Base-by-base conservation (phyloP, 257 asterid species). In the Anisodus acutangulus region DNA sequence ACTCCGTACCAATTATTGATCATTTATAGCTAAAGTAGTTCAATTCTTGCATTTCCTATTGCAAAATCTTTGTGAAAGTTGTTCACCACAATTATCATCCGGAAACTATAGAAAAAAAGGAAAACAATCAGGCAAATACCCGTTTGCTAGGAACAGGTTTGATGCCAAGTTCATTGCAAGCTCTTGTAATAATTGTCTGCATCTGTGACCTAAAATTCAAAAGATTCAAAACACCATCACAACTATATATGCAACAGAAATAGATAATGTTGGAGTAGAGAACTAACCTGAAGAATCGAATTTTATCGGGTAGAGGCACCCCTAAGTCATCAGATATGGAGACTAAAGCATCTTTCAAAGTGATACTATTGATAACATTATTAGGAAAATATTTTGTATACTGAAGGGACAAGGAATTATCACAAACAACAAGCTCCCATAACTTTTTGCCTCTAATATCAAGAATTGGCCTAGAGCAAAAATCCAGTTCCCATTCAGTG, bases 341-440 rank as follows among this genome's bases (percentile, higher is more conserved):
- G 47, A 87, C 88, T 5, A 96, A 43, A 60, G 99, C 93, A 87
- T 92, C 89, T 96, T 96, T 96, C 66, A 96, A 93, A 71, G 99
- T 96, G 70, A 96, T 88, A 76, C 99, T 96, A 78, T 96, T 96
- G 64, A 96, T 96, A 59, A 91, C 97, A 86, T 96, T 96, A 79
- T 94, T 96, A 1, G 98, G 99, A 51, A 96, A 96, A 81, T 93
- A 94, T 90, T 96, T 96, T 0, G 98, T 94, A 79, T 93, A 94
- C 91, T 94, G 99, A 85, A 96, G 97, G 6, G 99, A 90, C 49
- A 96, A 93, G 1, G 99, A 90, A 19, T 84, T 83, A 87, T 96
- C 98, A 55, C 99, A 94, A 82, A 94, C 98, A 17, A 93, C 94
- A 81, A 96, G 98, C 92, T 96, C 99, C 99, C 99, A 96, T 12